These are phyloP conservation scores for Mucor plumbeus DNA, from an alignment of 371 early-diverging fungal genomes.

Conservation along the genomic window DNA sequence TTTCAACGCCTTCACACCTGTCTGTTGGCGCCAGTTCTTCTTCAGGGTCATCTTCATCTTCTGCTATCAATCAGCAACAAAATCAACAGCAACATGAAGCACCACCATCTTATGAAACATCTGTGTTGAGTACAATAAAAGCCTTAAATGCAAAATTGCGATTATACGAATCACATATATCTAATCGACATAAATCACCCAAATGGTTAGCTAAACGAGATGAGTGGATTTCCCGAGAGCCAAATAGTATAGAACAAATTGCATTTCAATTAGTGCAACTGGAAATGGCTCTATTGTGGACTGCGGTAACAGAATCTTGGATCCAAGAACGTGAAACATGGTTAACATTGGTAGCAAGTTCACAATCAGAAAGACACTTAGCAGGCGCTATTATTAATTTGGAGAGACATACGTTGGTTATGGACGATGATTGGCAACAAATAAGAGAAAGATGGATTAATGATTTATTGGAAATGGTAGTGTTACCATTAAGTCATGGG, in stretches of 20 bases:
- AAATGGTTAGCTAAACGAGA: slow-evolving; percentile 47
- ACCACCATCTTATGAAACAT: slow-evolving; percentile 57
- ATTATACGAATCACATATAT: slow-evolving; percentile 48
- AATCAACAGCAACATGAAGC: slow-evolving; percentile 24
- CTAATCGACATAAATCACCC: slow-evolving; percentile 53
- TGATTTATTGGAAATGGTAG: slow-evolving; percentile 51
- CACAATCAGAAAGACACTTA: slow-evolving; percentile 50
- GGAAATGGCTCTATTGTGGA: slow-evolving; percentile 56
- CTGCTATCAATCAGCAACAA: neutral
- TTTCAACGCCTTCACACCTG: slow-evolving; percentile 17
- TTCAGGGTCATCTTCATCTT: neutral
- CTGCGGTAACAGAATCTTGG: slow-evolving; percentile 55
- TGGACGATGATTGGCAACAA: slow-evolving; percentile 45
- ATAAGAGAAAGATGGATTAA: slow-evolving; percentile 48
- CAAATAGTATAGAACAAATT: slow-evolving; percentile 46
- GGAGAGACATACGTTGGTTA: slow-evolving; percentile 53
- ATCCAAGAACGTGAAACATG: slow-evolving; percentile 55
- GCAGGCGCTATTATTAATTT: slow-evolving; percentile 52
- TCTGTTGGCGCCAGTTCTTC: slow-evolving; percentile 16
- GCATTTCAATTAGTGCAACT: slow-evolving; percentile 53
- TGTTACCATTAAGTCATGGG: slow-evolving; percentile 48
- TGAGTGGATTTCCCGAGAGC: slow-evolving; percentile 45
- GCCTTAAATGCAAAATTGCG: slow-evolving; percentile 38
- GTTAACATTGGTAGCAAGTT: slow-evolving; percentile 49
- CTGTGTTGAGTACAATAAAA: slow-evolving; percentile 47